These are phyloP conservation scores for Selaginella moellendorffii DNA, from an alignment of 75 land plant species.

Conservation along the genomic window DNA sequence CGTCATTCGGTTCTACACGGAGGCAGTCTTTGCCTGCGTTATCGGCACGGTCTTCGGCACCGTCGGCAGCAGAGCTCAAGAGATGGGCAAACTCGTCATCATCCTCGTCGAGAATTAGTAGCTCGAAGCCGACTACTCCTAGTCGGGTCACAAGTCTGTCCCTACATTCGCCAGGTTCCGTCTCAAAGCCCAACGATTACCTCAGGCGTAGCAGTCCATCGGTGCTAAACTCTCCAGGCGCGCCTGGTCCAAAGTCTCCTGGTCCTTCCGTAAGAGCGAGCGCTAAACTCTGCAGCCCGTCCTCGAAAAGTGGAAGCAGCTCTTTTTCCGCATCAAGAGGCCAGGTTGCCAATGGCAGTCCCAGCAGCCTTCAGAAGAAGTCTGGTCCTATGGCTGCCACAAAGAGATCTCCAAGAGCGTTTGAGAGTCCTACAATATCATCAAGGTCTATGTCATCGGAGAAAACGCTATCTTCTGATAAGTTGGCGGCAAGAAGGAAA, in stretches of 20 bases:
- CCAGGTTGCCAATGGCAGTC: constrained; percentile 2
- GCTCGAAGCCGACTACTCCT: not conserved
- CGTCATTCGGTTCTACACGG: not conserved
- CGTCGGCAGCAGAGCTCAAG: constrained; percentile 7
- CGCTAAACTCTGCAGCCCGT: not conserved
- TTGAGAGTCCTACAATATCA: constrained; percentile 14
- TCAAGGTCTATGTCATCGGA: constrained; percentile 19
- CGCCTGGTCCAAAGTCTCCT: constrained; percentile 6
- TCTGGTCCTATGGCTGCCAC: not conserved
- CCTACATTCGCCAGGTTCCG: not conserved
- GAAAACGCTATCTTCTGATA: constrained; percentile 30
- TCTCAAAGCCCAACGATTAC: not conserved
- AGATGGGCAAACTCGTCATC: constrained; percentile 7
- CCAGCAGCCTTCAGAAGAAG: not conserved
- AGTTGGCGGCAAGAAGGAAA: constrained; percentile 31
- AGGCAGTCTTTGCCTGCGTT: not conserved
- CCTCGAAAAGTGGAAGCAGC: constrained; percentile 15
- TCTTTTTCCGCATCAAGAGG: constrained; percentile 12
- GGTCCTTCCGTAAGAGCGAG: constrained; percentile 1
- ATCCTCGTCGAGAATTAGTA: not conserved
- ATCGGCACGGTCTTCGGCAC: not conserved
- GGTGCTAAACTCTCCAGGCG: not conserved
- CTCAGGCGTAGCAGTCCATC: constrained; percentile 3
- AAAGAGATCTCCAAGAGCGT: constrained; percentile 1
- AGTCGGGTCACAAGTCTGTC: not conserved